phyloP scores from a whole-genome alignment of 2,329 filamentous ascomycete species.

The Penicillium sp. region DNA sequence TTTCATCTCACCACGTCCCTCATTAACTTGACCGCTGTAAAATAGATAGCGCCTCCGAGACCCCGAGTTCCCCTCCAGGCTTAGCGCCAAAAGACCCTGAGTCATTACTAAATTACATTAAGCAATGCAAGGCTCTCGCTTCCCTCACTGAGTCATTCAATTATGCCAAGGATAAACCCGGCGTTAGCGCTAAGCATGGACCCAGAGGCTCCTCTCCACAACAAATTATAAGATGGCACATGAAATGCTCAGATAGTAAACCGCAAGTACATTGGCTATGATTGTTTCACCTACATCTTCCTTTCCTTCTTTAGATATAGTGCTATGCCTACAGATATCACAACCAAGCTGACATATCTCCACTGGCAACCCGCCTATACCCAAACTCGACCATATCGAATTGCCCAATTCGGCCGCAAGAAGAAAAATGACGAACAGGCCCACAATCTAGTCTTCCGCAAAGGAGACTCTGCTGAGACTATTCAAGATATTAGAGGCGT shows the following conservation, averaged over 20 bases:
- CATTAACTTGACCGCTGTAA: neutral
- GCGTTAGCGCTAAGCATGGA: neutral
- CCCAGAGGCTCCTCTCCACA: neutral
- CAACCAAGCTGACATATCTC: conserved; percentile 9
- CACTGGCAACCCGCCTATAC: conserved; percentile 8
- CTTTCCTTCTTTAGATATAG: neutral
- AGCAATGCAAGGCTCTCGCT: neutral
- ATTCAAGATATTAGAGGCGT: neutral
- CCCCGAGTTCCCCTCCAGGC: neutral
- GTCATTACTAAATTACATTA: neutral
- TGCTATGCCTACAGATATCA: neutral
- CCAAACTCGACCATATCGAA: conserved; percentile 5
- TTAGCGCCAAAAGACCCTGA: neutral
- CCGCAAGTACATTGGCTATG: neutral
- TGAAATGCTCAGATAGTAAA: neutral
- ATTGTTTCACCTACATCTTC: neutral
- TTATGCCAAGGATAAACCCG: neutral
- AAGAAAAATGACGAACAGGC: neutral
- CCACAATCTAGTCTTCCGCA: conserved; percentile 1
- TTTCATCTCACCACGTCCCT: neutral
- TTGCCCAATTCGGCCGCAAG: conserved; percentile 5
- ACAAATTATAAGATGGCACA: neutral
- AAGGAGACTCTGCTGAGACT: neutral
- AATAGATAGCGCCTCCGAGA: neutral
- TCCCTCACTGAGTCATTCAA: neutral